Conservation (phyloP, 225 moss, liverwort and hornwort species). For the Neckera pumila region DNA sequence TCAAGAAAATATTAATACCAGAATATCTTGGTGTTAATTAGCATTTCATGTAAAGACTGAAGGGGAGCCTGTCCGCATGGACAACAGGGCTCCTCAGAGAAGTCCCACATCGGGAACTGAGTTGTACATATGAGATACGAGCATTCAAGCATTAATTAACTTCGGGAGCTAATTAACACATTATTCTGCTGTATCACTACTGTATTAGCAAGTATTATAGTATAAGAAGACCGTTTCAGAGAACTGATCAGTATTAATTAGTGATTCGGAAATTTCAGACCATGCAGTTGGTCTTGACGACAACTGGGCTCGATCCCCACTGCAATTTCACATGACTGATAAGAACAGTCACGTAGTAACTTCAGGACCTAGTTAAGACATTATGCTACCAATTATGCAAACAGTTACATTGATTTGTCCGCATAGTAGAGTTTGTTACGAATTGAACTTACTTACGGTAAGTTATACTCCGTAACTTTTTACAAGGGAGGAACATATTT, state of each 20-base stretch:
- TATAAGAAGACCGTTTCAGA: neutral
- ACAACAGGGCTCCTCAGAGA: neutral
- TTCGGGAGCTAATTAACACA: neutral
- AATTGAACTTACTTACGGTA: neutral
- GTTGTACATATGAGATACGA: neutral
- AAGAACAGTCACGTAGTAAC: neutral
- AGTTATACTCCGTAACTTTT: neutral
- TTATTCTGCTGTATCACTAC: neutral
- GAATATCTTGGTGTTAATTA: constrained; percentile 7
- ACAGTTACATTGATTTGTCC: neutral
- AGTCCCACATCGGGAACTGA: neutral
- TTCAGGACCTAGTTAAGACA: neutral
- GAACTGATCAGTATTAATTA: neutral
- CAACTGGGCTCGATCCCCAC: neutral
- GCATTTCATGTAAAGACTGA: constrained; percentile 14
- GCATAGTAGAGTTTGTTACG: too few species aligned
- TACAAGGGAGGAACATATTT: neutral
- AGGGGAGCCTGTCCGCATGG: constrained; percentile 29
- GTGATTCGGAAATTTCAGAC: neutral
- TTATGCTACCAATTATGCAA: neutral
- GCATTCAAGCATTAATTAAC: neutral
- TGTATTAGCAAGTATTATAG: too few species aligned
- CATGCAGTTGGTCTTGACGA: neutral
- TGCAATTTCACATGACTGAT: neutral
- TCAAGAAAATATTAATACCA: neutral